Base-by-base conservation (phyloP, 768 basidiomycete genomes). In the Tulasnella sp. region DNA sequence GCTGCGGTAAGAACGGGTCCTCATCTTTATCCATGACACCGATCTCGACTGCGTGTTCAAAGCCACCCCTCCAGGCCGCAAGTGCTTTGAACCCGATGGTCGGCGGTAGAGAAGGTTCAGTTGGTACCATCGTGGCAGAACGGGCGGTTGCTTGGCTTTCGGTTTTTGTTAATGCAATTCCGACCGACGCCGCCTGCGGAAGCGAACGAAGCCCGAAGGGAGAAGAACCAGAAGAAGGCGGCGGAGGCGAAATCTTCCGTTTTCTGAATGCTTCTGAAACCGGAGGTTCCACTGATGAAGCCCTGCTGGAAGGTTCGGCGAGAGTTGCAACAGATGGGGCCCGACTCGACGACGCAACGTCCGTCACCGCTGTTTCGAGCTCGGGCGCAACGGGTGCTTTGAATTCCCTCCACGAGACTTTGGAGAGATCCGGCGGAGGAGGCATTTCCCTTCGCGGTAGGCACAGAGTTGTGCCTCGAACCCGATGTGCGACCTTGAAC, bases 381-480 rank as follows among this genome's bases (percentile, higher is more conserved):
- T 69, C 64, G 34, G 64, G 64, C 34, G 8, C 64, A 37, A 16
- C 14, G 34, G 64, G 64, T 14, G 64, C 64, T 28, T 20, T 37
- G 64, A 69, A 69, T 28, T 69, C 64, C 31, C 64, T 69, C 64
- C 64, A 69, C 34, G 64, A 69, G 24, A 69, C 64, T 37, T 34
- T 69, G 12, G 64, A 69, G 24, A 69, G 31, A 69, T 69, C 64
- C 7, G 64, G 64, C 9, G 64, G 64, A 31, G 74, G 41, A 20
- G 74, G 74, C n/a, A 40, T 6, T 42, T 31, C 74, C 40, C 74
- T 75, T 8, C 34, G 74, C 24, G 74, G 74, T n/a, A 75, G 24
- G 74, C 28, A 75, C 24, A 48, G 74, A 18, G 22, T 16, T 9
- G 74, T 48, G 6, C 74, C 74, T 22, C 40, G 31, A 40, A 75